A percentile compares a stretch with the other conserved stretches of the same genome.
Evolutionary conservation across 208 protist genomes (phyloP).

Genomic region (Leptomonas pyrrhocoris): DNA sequence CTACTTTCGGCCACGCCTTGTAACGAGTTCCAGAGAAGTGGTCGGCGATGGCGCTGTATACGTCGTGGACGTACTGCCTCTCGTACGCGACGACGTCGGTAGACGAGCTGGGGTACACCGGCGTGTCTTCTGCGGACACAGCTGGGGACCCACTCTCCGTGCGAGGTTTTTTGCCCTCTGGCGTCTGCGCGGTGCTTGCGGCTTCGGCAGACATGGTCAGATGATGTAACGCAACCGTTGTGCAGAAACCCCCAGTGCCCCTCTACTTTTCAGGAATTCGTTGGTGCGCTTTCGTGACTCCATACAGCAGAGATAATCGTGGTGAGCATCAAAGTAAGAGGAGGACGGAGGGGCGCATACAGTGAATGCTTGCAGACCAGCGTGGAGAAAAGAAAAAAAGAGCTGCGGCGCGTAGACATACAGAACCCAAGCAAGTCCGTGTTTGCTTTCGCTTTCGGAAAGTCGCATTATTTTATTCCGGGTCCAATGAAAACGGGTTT

Average conservation of each 20-base stretch:
- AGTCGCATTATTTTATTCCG: no score
- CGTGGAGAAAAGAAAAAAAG: not conserved
- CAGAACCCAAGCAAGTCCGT: no score
- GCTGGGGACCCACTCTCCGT: not conserved
- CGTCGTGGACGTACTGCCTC: constrained; percentile 69
- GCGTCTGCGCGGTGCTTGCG: not conserved
- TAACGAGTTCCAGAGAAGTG: constrained; percentile 91
- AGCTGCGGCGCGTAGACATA: no score
- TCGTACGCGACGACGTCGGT: constrained; percentile 50
- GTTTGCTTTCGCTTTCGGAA: no score
- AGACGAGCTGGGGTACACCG: not conserved
- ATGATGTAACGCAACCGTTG: not conserved
- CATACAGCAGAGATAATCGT: no score
- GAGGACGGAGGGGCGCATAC: no score
- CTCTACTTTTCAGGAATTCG: not conserved
- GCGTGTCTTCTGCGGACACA: not conserved
- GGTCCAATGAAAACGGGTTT: no score
- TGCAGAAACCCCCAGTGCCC: not conserved
- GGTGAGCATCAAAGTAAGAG: no score
- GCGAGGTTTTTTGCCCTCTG: constrained; percentile 1
- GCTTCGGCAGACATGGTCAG: not conserved
- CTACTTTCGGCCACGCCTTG: constrained; percentile 87
- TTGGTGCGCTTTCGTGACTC: not conserved
- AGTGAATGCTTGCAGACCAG: not conserved
- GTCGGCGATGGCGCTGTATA: constrained; percentile 82